Base-by-base conservation (phyloP, 1,139 yeast species). In the Hyphopichia wangnamkhiaoensis region DNA sequence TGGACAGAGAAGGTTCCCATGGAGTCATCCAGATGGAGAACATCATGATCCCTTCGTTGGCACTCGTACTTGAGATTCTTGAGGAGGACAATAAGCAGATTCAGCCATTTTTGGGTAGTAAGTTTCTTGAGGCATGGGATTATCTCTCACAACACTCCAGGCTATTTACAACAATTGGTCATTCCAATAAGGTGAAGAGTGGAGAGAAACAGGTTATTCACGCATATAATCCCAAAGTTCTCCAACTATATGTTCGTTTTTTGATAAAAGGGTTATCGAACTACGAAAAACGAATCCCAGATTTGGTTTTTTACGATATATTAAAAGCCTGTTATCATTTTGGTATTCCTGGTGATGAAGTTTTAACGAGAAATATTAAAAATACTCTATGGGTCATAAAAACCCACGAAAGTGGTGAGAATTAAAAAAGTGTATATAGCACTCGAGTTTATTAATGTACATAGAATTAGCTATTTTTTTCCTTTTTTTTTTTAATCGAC, bases 111-210 rank as follows among this genome's bases (percentile, higher is more conserved):
- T 55, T 71, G 46, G 57, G 64, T 17, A 54, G 61, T 26, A 59
- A 61, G 40, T 71, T 68, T 39, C 44, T 59, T 19, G 76, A 71
- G 13, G 56, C 70, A 36, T 68, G 74, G 70, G 60, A 53, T 7
- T 65, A 50, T 35, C 46, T 62, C 33, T 45, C 48, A 4, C 39
- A 44, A n/a, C 45, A 55, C 33, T 50, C 59, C 5, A 37, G 37
- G 1, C 31, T 54, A 8, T 44, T 54, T 26, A 38, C 37, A 17
- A 24, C 31, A 19, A 12, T 29, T 13, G 14, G 16, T 9, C 23
- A n/a, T 5, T n/a, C 33, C 5, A 6, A n/a, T 16, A 29, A 29
- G 12, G 14, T 13, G 7, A 16, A n/a, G 7, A 31, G 14, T n/a
- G n/a, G 8, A 12, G 13, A 18, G 23, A 18, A 9, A n/a, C 10